Percentiles rank a stretch among this genome's conserved stretches.
Evolutionary conservation across 768 basidiomycete species (phyloP).

Genomic region (Psilocybe subaeruginosa): DNA sequence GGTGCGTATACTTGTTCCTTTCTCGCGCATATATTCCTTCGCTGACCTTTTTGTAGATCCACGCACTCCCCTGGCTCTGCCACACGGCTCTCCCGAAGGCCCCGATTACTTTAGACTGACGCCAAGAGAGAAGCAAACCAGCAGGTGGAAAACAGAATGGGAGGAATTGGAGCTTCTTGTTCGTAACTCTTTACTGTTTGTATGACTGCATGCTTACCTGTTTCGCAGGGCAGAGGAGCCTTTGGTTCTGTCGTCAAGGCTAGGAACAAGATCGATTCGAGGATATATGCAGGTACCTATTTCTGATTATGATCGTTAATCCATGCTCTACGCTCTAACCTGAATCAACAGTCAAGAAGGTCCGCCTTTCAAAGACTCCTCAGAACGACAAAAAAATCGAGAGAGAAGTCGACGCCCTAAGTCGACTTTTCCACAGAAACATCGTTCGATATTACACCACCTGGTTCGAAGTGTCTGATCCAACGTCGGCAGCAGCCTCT

Average conservation of each 20-base stretch:
- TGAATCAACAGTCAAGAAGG: slow-evolving; percentile 74
- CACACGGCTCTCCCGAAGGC: slow-evolving; percentile 61
- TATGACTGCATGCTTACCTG: background rate
- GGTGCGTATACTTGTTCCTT: background rate
- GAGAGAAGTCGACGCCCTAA: slow-evolving; percentile 89
- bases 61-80: slow-evolving; percentile 52
- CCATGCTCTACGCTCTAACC: no score
- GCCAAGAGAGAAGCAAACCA: slow-evolving; percentile 51
- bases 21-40: background rate
- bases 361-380: slow-evolving; percentile 67
- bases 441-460: slow-evolving; percentile 93
- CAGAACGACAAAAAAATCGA: slow-evolving; percentile 89
- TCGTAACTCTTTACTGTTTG: slow-evolving; percentile 16
- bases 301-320: background rate
- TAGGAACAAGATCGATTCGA: slow-evolving; percentile 81
- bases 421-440: slow-evolving; percentile 83
- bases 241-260: slow-evolving; percentile 97
- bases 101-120: slow-evolving; percentile 60
- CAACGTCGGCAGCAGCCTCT: slow-evolving; percentile 45
- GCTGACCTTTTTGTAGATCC: slow-evolving; percentile 33
- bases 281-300: slow-evolving; percentile 77
- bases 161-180: slow-evolving; percentile 89
- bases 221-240: slow-evolving; percentile 75
- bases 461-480: slow-evolving; percentile 80
- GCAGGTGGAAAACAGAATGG: slow-evolving; percentile 93